Base-by-base conservation (phyloP, 2,329 filamentous ascomycete species). In the Bipolaris gigantea region DNA sequence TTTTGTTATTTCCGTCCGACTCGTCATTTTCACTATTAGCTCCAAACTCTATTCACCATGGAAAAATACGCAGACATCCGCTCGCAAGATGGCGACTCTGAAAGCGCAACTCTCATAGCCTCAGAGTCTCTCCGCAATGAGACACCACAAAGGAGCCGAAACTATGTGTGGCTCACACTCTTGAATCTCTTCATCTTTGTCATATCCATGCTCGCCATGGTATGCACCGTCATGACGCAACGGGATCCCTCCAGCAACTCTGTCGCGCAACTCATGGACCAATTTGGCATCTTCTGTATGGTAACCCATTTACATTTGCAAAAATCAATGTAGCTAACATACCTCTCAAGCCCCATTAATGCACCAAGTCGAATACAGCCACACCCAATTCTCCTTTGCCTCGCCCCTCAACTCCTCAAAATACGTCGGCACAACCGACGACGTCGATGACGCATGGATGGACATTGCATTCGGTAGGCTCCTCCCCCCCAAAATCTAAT, bases 401-500 rank as follows among this genome's bases (percentile, higher is more conserved):
- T 63, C 59, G 16, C 68, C 69, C 5, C 50, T 72, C 36, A 72
- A 71, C 49, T 53, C 62, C 1, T 72, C 69, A 19, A 70, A 69
- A 48, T 86, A 81, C 61, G 79, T 85, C 35, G 84, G 84, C 8
- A 80, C 77, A 35, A 82, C 83, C 0, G 76, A 79, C 2, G 78
- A 82, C 11, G 83, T 85, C 2, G 84, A 86, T 52, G 75, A 77
- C 47, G 81, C 80, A 5, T 86, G 84, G 84, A 76, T 83, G 44
- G 77, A 79, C 16, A 77, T 84, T 35, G 81, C 80, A 10, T 80
- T 80, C 58, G 62, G n/a, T n/a, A n/a, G n/a, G n/a, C n/a, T n/a
- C n/a, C n/a, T n/a, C n/a, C n/a, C n/a, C n/a, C n/a, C n/a, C n/a
- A n/a, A n/a, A n/a, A n/a, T n/a, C n/a, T n/a, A n/a, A n/a, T n/a